Conservation (phyloP, 2,329 filamentous ascomycete genomes). For the Pseudocercospora cruenta region DNA sequence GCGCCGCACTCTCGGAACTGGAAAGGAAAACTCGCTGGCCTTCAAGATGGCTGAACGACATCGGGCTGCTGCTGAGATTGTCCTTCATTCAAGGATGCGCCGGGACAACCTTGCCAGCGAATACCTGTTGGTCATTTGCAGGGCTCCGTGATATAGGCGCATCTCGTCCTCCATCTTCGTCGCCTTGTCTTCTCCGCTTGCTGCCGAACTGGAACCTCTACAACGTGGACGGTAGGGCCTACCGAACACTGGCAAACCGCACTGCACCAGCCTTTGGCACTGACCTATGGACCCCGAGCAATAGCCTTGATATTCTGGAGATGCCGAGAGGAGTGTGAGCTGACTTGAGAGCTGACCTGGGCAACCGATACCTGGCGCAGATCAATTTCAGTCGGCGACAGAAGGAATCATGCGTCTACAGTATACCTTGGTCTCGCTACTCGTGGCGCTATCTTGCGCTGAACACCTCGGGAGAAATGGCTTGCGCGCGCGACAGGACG, state of each 20-base stretch:
- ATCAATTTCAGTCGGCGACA: background rate
- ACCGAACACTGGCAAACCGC: slow-evolving; percentile 4
- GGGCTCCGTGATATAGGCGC: slow-evolving; percentile 14
- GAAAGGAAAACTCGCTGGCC: background rate
- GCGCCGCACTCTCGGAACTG: background rate
- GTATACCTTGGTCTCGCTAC: slow-evolving; percentile 1
- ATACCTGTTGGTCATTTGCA: slow-evolving; percentile 6
- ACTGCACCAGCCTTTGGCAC: background rate
- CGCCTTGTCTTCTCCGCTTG: slow-evolving; percentile 8
- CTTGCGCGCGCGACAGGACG: slow-evolving; percentile 14
- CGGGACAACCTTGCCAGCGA: slow-evolving; percentile 13
- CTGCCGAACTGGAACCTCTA: slow-evolving; percentile 6
- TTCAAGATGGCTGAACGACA: background rate
- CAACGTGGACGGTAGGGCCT: background rate
- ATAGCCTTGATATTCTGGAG: background rate
- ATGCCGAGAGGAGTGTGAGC: slow-evolving; percentile 10
- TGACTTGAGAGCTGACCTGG: slow-evolving; percentile 2
- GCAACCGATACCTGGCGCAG: background rate
- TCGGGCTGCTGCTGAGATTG: slow-evolving; percentile 5
- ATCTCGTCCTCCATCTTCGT: slow-evolving; percentile 5
- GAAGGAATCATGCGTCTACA: slow-evolving; percentile 15
- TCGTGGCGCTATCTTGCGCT: slow-evolving; percentile 15
- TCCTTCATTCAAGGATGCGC: slow-evolving; percentile 14
- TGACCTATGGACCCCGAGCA: slow-evolving; percentile 1
- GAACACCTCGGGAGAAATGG: slow-evolving; percentile 9